Evolutionary conservation across 148 eudicot genomes (phyloP), one percentile per base, ranked within the genome.

Genomic region (Euryodendron excelsum): DNA sequence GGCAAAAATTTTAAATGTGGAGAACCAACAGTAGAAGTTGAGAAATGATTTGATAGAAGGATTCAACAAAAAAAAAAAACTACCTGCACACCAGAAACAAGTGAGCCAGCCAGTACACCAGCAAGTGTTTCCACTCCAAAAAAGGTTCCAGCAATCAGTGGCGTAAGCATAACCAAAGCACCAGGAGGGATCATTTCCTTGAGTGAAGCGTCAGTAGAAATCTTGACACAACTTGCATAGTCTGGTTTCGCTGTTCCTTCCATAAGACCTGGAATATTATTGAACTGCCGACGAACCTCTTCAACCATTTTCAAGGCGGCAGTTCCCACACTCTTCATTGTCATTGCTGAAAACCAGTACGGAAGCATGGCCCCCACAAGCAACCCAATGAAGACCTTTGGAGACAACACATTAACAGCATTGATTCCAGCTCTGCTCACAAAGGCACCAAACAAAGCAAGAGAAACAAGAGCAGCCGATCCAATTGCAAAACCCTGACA

Each of bases 291-390:
- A 8, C 78, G 67, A n/a, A 75, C 78, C 55, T 75, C 78, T 75
- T 75, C 78, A 34, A 75, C 78, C 78, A 75, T 75, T 75, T 75
- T 75, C 78, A 75, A 30, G 23, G 78, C 78, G 23, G 78, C 78
- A 41, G 39, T 74, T 25, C 77, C 77, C 65, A 74, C 77, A 17
- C 77, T 74, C 77, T 74, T 74, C 77, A 74, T 74, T 0, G 77
- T 74, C 77, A 74, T 74, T 23, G 77, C 77, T 37, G 77, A 74
- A 59, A 74, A 74, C 77, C 68, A 60, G 68, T 60, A 75, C 3
- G 78, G 78, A 39, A 60, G 78, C 68, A 75, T 59, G 25, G 78
- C 78, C 27, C 78, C 78, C 0, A 75, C 68, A 27, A 75, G n/a
- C 56, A 75, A 61, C 37, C 78, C 78, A 6, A 75, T 75, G 68